Conservation (phyloP, 106 monocot species). For the Phalaenopsis equestris region DNA sequence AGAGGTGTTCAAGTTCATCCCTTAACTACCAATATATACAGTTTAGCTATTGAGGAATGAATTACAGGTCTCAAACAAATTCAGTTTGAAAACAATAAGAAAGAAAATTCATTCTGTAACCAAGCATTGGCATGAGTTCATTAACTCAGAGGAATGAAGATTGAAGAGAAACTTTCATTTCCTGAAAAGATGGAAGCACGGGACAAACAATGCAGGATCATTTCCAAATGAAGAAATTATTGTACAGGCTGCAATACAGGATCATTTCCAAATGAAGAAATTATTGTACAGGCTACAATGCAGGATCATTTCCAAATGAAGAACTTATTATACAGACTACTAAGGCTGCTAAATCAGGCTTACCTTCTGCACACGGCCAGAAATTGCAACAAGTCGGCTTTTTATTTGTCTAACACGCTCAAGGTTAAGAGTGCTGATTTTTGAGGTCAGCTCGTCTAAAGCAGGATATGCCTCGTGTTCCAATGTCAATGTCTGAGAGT, state of each 20-base stretch:
- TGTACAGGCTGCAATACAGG: neutral
- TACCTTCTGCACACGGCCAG: slow-evolving; percentile 72
- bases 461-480: slow-evolving; percentile 81
- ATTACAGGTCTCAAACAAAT: neutral
- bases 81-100: neutral
- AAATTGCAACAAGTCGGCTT: slow-evolving; percentile 68
- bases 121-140: neutral
- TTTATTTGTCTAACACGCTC: slow-evolving; percentile 66
- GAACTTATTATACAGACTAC: neutral
- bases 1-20: slow-evolving; percentile 87
- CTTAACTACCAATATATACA: slow-evolving; percentile 44
- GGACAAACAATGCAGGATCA: neutral
- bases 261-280: too few relatives aligned
- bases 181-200: neutral
- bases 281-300: too few relatives aligned
- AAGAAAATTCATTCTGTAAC: neutral
- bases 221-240: neutral
- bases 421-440: slow-evolving; percentile 71
- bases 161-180: neutral
- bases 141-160: neutral
- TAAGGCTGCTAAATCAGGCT: neutral
- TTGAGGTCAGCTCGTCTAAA: slow-evolving; percentile 67
- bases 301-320: too few relatives aligned
- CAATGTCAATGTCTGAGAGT: slow-evolving; percentile 44
- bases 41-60: neutral